Percentiles rank a stretch among this genome's conserved stretches.
Conservation (phyloP, 768 basidiomycete species). For the Lactarius sp. region DNA sequence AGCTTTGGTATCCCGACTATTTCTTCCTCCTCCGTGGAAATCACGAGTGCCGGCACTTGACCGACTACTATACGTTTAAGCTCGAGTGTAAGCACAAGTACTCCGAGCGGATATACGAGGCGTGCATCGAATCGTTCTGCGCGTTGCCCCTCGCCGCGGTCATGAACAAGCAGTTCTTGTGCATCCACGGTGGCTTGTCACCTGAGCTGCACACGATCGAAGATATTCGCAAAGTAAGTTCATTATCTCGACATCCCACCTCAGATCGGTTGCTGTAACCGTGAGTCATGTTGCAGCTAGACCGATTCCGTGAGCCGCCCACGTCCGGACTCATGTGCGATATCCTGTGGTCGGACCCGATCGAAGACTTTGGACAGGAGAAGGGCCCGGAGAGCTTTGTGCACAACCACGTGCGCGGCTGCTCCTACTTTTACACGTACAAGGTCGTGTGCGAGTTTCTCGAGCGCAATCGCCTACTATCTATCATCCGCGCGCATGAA, state of each 20-base stretch:
- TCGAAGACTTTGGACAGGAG: constrained; percentile 95
- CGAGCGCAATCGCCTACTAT: constrained; percentile 92
- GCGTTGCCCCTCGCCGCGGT: constrained; percentile 90
- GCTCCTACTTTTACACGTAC: constrained; percentile 94
- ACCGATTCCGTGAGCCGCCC: constrained; percentile 97
- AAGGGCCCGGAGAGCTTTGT: constrained; percentile 85
- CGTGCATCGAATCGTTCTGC: constrained; percentile 67
- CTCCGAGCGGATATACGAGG: constrained; percentile 64
- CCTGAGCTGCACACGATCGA: constrained; percentile 95
- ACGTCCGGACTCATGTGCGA: constrained; percentile 98
- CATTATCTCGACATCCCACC: neutral
- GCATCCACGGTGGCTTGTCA: constrained; percentile 95
- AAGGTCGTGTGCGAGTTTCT: constrained; percentile 96
- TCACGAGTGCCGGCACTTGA: too few species aligned
- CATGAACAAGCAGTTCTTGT: constrained; percentile 99
- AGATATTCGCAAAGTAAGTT: constrained; percentile 78
- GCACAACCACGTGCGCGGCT: constrained; percentile 95
- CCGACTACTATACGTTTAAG: constrained; percentile 90
- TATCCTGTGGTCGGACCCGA: constrained; percentile 95
- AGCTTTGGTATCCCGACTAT: constrained; percentile 98
- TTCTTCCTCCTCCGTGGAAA: constrained; percentile 70
- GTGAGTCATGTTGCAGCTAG: constrained; percentile 51
- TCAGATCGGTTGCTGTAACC: neutral
- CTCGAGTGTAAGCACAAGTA: constrained; percentile 99
- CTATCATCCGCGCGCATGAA: constrained; percentile 96